phyloP scores from a whole-genome alignment of 768 basidiomycete genomes.

The Sporobolomyces phaffii region DNA sequence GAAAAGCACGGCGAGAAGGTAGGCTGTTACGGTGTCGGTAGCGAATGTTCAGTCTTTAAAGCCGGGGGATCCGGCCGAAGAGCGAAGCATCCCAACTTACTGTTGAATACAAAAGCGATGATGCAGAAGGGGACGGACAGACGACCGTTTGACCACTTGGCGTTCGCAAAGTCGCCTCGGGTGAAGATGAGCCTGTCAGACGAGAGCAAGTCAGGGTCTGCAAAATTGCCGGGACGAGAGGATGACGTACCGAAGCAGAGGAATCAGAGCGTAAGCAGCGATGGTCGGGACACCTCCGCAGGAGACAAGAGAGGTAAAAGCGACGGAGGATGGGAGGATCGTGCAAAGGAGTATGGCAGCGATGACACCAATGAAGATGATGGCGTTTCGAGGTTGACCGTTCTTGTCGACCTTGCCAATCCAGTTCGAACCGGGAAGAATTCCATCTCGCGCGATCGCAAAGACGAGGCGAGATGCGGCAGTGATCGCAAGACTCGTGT shows the following conservation, averaged over 20 bases:
- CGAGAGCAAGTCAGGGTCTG: too few relatives aligned
- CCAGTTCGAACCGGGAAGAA: conserved; percentile 76
- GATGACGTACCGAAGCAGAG: conserved; percentile 54
- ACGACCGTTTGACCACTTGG: conserved; percentile 66
- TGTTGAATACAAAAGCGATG: conserved; percentile 63
- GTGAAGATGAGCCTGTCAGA: conserved; percentile 58
- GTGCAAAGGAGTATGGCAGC: conserved; percentile 46
- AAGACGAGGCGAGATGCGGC: conserved; percentile 83
- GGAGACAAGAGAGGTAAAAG: conserved; percentile 83
- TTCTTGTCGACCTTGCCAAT: conserved; percentile 64
- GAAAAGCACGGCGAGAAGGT: conserved; percentile 22
- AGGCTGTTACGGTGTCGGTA: too few relatives aligned
- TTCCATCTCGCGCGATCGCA: conserved; percentile 90
- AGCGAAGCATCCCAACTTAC: conserved; percentile 42
- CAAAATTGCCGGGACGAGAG: not conserved
- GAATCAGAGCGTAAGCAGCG: conserved; percentile 78
- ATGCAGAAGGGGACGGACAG: conserved; percentile 65
- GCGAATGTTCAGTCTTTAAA: too few relatives aligned
- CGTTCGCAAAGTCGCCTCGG: conserved; percentile 64
- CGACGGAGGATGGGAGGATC: conserved; percentile 81
- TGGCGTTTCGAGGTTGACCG: conserved; percentile 75
- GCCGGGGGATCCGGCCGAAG: too few relatives aligned
- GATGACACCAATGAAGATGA: conserved; percentile 78
- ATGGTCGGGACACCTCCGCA: conserved; percentile 81
- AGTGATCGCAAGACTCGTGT: conserved; percentile 78